Base-by-base conservation (phyloP, 1,139 yeast genomes). In the Zhuliangozyma parablackwelliae region DNA sequence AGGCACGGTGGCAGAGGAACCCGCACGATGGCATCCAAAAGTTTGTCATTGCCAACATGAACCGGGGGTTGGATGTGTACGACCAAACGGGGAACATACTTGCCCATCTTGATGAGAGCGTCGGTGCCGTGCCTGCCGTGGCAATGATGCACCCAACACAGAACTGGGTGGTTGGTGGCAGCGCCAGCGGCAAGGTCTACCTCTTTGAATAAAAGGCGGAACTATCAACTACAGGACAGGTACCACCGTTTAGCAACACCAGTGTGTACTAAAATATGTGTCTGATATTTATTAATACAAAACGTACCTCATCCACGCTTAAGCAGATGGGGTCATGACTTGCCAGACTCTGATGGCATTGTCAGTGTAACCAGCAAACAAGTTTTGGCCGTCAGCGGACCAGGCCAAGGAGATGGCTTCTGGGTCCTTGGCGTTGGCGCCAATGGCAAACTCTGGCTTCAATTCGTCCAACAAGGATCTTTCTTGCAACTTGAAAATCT, bases 321-420 rank as follows among this genome's bases (percentile, higher is more conserved):
- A 69, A 66, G 77, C 73, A 51, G 75, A 71, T 64, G 95, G 80
- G 77, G 96, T 89, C 97, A 90, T 90, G 63, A 92, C 96, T 83
- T 92, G 97, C 97, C 97, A 92, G 75, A 90, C 98, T 80, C 98
- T 92, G 82, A 92, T 90, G 67, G 85, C 81, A 81, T 88, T 88
- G 77, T 92, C 99, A 65, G 97, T 90, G 96, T 92, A 92, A 82
- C 99, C 99, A 61, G 97, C 96, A 70, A 89, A 92, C 76, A 92
- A 83, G 85, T 87, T 89, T 82, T 90, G 97, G 72, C 98, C 98
- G 64, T 92, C 98, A 73, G 96, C 95, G 63, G 97, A 90, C 99
- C 99, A 92, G 69, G 97, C 89, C 69, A 92, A 84, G 56, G 97
- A 90, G 70, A 92, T 78, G 69, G 96, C 95, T 75, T 89, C 96